Conservation (phyloP, 371 early-diverging fungal genomes). For the Saksenaea vasiformis region DNA sequence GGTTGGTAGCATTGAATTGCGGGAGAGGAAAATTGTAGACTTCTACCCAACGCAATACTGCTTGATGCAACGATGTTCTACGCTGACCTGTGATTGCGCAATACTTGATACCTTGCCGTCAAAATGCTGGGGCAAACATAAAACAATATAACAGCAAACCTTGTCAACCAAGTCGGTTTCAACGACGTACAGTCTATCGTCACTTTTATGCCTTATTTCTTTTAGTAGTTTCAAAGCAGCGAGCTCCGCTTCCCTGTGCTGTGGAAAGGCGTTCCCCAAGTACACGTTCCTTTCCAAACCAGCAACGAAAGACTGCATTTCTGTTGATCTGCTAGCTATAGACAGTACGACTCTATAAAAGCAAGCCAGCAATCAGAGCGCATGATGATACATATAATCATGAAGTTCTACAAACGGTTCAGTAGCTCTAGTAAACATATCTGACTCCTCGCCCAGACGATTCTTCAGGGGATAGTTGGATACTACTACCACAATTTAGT, state of each 20-base stretch:
- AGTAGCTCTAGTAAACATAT: no score
- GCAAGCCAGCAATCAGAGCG: no score
- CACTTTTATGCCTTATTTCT: not conserved
- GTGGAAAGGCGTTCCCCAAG: not conserved
- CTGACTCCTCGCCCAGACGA: no score
- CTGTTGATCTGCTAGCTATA: not conserved
- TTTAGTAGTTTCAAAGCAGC: not conserved
- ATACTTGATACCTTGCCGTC: not conserved
- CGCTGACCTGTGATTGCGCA: not conserved
- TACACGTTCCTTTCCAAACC: not conserved
- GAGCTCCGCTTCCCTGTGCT: not conserved
- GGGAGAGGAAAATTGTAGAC: not conserved
- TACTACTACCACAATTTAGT: no score
- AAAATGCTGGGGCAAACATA: no score
- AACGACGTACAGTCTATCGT: not conserved
- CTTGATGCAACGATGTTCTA: not conserved
- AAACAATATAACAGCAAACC: no score
- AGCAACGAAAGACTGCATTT: not conserved
- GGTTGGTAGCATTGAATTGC: not conserved
- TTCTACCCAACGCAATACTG: not conserved
- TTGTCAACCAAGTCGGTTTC: not conserved
- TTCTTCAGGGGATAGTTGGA: no score
- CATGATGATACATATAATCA: no score
- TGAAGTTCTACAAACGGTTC: no score
- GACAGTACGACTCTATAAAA: not conserved